Base-by-base conservation (phyloP, 2,329 filamentous ascomycete genomes). In the Xylaria sp. region DNA sequence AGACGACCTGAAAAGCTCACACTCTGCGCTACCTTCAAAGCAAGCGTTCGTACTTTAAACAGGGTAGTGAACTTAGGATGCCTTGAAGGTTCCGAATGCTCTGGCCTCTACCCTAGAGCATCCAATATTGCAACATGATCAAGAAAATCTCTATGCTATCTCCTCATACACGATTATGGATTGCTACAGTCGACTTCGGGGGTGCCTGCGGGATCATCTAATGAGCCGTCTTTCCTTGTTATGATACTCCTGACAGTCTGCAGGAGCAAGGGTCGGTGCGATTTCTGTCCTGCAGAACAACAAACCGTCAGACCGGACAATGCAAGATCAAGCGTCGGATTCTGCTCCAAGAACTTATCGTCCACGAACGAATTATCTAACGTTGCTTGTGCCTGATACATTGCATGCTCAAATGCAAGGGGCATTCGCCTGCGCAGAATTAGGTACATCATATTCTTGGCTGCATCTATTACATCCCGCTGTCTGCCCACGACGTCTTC, bases 31-130 rank as follows among this genome's bases (percentile, higher is more conserved):
- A 20, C 6, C 6, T 48, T 23, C 2, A 20, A 20, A 2, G 20
- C 4, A 20, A 20, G 9, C 7, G 12, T 89, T 9, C 18, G 7
- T 20, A 48, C n/a, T 48, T 36, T 48, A 10, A 48, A 23, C 9
- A 7, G 9, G 18, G 2, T 48, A 10, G 6, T 20, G n/a, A 20
- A 7, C 8, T 48, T 48, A 20, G 6, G 20, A 8, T 48, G 4
- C 20, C 3, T n/a, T n/a, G 18, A 7, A 6, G 13, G 41, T 2
- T n/a, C 18, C 18, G 7, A 46, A 46, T 18, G 9, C 10, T 10
- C 8, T 20, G n/a, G 10, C 15, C 54, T 7, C 5, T 10, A 18
- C 6, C 2, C 28, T 31, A 20, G 23, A n/a, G 25, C 15, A 41
- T 39, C 7, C 33, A 41, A 49, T 25, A 18, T 20, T 23, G 13